Evolutionary conservation across 345 rosid genomes (phyloP).

Genomic region (Eucalyptus microcorys): DNA sequence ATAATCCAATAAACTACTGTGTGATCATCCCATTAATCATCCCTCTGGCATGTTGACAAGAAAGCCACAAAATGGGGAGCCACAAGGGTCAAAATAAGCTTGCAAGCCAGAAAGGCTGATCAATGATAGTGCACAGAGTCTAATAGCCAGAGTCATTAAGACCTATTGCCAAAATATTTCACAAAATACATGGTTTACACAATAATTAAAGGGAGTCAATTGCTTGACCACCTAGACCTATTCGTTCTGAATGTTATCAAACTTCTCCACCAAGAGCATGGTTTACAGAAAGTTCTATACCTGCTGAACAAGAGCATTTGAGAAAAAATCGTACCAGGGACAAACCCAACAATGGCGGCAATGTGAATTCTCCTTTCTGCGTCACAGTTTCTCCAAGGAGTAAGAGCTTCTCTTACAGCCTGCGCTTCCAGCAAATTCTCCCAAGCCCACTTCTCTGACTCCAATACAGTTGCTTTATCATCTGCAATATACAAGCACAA

Average conservation of each 20-base stretch:
- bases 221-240: background rate
- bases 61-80: background rate
- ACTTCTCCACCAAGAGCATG: background rate
- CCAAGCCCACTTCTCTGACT: conserved; percentile 75
- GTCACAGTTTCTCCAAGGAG: conserved; percentile 75
- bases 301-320: background rate
- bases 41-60: background rate
- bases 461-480: conserved; percentile 67
- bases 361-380: conserved; percentile 14
- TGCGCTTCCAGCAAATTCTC: conserved; percentile 62
- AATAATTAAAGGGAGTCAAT: background rate
- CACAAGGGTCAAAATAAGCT: background rate
- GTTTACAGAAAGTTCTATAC: background rate
- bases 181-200: background rate
- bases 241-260: background rate
- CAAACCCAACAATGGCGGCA: background rate
- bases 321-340: background rate
- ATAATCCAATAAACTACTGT: background rate
- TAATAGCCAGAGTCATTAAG: background rate
- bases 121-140: background rate
- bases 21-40: background rate
- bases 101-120: background rate
- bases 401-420: conserved; percentile 63
- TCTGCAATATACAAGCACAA: conserved; percentile 9
- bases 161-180: background rate